Evolutionary conservation across 2,329 filamentous ascomycete species (phyloP).

Genomic region (Xylariaceae sp.): DNA sequence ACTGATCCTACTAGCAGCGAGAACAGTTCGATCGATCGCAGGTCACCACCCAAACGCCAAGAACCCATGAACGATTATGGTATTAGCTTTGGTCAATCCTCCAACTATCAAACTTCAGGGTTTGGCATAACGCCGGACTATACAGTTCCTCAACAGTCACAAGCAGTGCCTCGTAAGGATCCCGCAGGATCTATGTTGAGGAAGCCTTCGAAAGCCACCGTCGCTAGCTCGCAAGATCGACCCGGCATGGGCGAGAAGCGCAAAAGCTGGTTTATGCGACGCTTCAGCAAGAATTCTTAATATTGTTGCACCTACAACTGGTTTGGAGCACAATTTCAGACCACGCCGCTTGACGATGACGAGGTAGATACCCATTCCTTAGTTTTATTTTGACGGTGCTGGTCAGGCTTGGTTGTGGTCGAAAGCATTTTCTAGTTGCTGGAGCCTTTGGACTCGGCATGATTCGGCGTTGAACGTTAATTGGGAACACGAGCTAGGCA

Average conservation of each 20-base stretch:
- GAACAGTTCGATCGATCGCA: conserved; percentile 83
- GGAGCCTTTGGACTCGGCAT: conserved; percentile 1
- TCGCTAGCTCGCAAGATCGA: conserved; percentile 26
- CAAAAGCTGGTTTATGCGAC: conserved; percentile 83
- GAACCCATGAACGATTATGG: conserved; percentile 63
- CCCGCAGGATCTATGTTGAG: conserved; percentile 26
- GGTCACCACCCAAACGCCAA: conserved; percentile 51
- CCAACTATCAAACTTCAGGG: conserved; percentile 39
- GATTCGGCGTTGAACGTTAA: not conserved
- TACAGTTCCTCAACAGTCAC: conserved; percentile 15
- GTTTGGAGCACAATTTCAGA: conserved; percentile 9
- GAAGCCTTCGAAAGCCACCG: conserved; percentile 21
- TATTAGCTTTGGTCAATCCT: conserved; percentile 48
- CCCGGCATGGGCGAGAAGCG: conserved; percentile 60
- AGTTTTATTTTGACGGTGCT: conserved; percentile 2
- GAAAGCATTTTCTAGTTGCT: conserved; percentile 1
- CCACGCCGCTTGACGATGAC: conserved; percentile 13
- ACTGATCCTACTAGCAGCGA: conserved; percentile 86
- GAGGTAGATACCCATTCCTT: conserved; percentile 16
- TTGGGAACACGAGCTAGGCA: not conserved
- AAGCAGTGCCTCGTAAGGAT: conserved; percentile 33
- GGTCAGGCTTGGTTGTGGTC: not conserved
- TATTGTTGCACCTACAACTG: not conserved
- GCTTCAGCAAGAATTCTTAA: conserved; percentile 65
- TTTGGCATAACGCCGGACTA: conserved; percentile 26